phyloP scores from a whole-genome alignment of 2,329 filamentous ascomycete genomes.

The Ophiocordyceps robertsii region DNA sequence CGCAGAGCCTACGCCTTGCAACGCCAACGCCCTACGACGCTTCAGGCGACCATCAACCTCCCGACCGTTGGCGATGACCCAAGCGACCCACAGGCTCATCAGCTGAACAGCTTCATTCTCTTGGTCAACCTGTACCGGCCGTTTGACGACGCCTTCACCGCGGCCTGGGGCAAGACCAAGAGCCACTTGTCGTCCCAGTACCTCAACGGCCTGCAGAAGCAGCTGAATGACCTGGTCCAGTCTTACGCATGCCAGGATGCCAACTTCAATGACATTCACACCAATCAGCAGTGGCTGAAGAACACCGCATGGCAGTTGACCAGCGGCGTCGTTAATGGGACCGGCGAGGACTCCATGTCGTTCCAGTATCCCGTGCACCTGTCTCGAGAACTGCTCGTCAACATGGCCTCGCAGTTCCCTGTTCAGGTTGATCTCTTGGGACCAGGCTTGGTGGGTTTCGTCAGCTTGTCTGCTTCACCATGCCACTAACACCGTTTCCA shows the following conservation, averaged over 20 bases:
- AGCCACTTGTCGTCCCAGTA: slow-evolving; percentile 42
- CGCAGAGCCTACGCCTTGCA: slow-evolving; percentile 59
- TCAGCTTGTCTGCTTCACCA: neutral
- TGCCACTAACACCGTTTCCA: slow-evolving; percentile 12
- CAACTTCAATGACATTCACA: slow-evolving; percentile 39
- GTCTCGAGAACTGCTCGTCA: slow-evolving; percentile 46
- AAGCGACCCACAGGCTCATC: slow-evolving; percentile 37
- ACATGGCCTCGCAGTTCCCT: slow-evolving; percentile 59
- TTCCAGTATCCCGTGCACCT: slow-evolving; percentile 53
- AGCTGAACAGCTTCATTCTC: slow-evolving; percentile 42
- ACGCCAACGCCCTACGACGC: slow-evolving; percentile 53
- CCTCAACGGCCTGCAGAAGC: slow-evolving; percentile 45
- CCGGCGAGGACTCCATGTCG: slow-evolving; percentile 39
- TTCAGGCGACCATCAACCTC: slow-evolving; percentile 56
- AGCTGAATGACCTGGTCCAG: slow-evolving; percentile 42
- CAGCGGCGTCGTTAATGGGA: slow-evolving; percentile 31
- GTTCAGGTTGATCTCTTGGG: slow-evolving; percentile 63
- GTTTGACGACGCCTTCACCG: slow-evolving; percentile 51
- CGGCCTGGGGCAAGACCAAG: slow-evolving; percentile 53
- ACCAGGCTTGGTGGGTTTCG: slow-evolving; percentile 50
- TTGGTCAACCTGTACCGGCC: slow-evolving; percentile 50
- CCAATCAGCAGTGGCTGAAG: slow-evolving; percentile 53
- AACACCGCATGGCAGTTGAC: slow-evolving; percentile 50
- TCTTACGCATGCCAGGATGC: slow-evolving; percentile 38
- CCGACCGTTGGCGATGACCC: slow-evolving; percentile 49